A percentile compares a stretch with the other conserved stretches of the same genome.
phyloP scores from a whole-genome alignment of 2,329 filamentous ascomycete species.

The Botryosphaeria agaves region DNA sequence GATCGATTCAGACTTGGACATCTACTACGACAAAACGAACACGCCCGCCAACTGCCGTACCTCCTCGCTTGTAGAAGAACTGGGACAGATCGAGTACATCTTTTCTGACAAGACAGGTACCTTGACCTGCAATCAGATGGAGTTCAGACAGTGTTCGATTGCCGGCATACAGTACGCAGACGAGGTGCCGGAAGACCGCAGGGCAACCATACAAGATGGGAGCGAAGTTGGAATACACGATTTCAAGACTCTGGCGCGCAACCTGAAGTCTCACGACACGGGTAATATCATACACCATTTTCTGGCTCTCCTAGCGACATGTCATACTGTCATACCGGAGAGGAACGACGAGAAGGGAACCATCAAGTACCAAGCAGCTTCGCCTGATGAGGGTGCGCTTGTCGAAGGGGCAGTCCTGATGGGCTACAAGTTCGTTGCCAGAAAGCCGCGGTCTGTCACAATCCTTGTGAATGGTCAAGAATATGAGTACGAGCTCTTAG shows the following conservation, averaged over 20 bases:
- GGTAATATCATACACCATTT: constrained; percentile 62
- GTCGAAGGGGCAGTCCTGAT: constrained; percentile 77
- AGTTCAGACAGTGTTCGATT: constrained; percentile 91
- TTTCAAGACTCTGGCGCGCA: constrained; percentile 57
- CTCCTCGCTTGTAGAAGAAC: constrained; percentile 87
- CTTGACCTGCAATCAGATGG: constrained; percentile 97
- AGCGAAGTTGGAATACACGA: constrained; percentile 67
- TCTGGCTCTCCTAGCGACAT: constrained; percentile 68
- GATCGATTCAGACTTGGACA: constrained; percentile 94
- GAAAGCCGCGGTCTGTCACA: constrained; percentile 76
- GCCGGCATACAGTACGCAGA: constrained; percentile 87
- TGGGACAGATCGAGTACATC: constrained; percentile 96
- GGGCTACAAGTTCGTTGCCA: constrained; percentile 78
- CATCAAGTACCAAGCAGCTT: constrained; percentile 97
- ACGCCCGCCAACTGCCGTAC: constrained; percentile 92
- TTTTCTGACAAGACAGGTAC: constrained; percentile 98
- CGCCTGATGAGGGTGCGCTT: constrained; percentile 90
- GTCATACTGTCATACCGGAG: constrained; percentile 96
- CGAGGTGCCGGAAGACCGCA: constrained; percentile 77
- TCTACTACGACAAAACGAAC: constrained; percentile 91
- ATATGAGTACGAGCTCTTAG: constrained; percentile 74
- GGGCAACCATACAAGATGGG: constrained; percentile 62
- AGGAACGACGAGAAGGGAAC: constrained; percentile 58
- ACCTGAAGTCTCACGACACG: constrained; percentile 45
- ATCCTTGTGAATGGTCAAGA: constrained; percentile 59